phyloP scores from a whole-genome alignment of 768 basidiomycete species.

The Phanerodontia chrysosporium region DNA sequence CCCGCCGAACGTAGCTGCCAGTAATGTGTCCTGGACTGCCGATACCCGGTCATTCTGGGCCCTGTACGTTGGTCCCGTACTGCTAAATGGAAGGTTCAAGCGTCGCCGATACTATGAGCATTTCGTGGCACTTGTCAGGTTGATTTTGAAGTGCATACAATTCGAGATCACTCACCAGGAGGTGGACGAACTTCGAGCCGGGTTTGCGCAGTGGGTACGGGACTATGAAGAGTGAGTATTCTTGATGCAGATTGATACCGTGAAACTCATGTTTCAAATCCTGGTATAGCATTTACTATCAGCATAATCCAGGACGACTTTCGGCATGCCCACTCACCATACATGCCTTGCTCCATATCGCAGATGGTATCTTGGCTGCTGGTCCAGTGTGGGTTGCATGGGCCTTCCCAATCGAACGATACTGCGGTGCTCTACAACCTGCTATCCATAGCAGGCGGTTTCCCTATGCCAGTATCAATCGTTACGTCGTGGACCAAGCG shows the following conservation, averaged over 20 bases:
- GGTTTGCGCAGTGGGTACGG: too few relatives aligned
- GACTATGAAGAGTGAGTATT: too few relatives aligned
- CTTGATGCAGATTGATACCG: too few relatives aligned
- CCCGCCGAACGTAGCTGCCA: slow-evolving; percentile 33
- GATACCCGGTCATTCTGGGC: slow-evolving; percentile 39
- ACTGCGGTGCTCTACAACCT: slow-evolving; percentile 19
- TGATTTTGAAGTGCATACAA: slow-evolving; percentile 34
- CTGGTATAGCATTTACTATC: too few relatives aligned
- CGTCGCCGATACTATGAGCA: slow-evolving; percentile 33
- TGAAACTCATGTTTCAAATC: too few relatives aligned
- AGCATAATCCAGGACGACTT: slow-evolving; percentile 18
- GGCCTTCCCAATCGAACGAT: slow-evolving; percentile 29
- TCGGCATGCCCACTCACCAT: slow-evolving; percentile 29
- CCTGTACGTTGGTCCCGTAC: slow-evolving; percentile 34
- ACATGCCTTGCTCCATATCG: slow-evolving; percentile 29
- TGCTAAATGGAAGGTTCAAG: slow-evolving; percentile 32
- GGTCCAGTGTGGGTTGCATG: slow-evolving; percentile 25
- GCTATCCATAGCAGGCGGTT: slow-evolving; percentile 16
- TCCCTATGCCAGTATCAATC: slow-evolving; percentile 17
- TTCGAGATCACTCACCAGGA: slow-evolving; percentile 24
- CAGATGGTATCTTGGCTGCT: slow-evolving; percentile 18
- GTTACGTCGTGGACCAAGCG: slow-evolving; percentile 7
- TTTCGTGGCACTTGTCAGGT: slow-evolving; percentile 34
- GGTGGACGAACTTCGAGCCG: not conserved
- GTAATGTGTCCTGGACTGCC: too few relatives aligned